These are phyloP conservation scores for Saccharum officinarum DNA, from an alignment of 176 grass and related monocot species.

Conservation along the genomic window DNA sequence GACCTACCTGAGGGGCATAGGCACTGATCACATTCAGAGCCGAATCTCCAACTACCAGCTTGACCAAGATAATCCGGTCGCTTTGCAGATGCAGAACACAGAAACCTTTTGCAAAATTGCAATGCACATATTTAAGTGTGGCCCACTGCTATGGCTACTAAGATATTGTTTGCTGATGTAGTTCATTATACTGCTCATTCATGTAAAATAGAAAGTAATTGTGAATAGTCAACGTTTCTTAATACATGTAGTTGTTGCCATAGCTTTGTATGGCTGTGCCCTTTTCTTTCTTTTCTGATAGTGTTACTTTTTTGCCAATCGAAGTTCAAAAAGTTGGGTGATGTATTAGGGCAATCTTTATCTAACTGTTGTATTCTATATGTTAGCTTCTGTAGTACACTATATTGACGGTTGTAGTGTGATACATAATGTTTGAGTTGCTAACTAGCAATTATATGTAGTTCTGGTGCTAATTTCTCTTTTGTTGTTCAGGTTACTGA, in stretches of 20 bases:
- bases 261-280: background rate
- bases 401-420: background rate
- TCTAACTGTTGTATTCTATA: constrained; percentile 8
- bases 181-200: background rate
- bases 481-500: constrained; percentile 79
- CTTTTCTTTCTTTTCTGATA: background rate
- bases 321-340: background rate
- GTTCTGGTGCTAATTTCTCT: constrained; percentile 21
- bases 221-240: background rate
- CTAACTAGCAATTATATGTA: constrained; percentile 4
- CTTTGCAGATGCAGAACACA: background rate
- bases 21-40: no score
- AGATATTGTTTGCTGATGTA: background rate
- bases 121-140: background rate
- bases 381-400: constrained; percentile 3
- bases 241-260: background rate
- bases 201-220: background rate
- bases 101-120: background rate
- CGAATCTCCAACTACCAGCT: no score
- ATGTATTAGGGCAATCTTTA: background rate
- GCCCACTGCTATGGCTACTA: background rate
- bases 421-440: background rate
- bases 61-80: no score
- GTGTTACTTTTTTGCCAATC: background rate
- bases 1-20: no score